phyloP scores from a whole-genome alignment of 2,329 filamentous ascomycete genomes.

The Simplicillium sp. region DNA sequence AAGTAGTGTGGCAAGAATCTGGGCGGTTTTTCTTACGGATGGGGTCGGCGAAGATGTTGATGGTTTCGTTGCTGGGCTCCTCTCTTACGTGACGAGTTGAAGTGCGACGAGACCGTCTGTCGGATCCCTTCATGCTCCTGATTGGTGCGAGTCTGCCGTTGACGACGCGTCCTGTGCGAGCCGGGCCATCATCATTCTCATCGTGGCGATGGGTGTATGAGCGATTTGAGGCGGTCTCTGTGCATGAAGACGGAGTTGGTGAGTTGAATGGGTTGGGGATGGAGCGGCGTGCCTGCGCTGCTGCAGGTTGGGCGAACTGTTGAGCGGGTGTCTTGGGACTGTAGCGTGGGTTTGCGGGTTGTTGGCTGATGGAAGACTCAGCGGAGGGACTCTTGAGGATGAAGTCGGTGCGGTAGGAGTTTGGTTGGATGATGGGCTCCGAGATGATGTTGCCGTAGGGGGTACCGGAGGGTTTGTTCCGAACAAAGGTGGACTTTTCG shows the following conservation, averaged over 20 bases:
- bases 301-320: slow-evolving; percentile 4
- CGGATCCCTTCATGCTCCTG: slow-evolving; percentile 25
- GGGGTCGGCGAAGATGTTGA: slow-evolving; percentile 26
- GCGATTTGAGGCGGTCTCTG: slow-evolving; percentile 8
- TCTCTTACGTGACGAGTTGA: slow-evolving; percentile 25
- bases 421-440: slow-evolving; percentile 39
- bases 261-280: slow-evolving; percentile 27
- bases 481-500: slow-evolving; percentile 12
- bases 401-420: slow-evolving; percentile 42
- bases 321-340: too few species aligned
- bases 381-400: slow-evolving; percentile 27
- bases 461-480: slow-evolving; percentile 13
- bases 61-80: slow-evolving; percentile 38
- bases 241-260: slow-evolving; percentile 14
- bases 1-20: slow-evolving; percentile 28
- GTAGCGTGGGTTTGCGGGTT: slow-evolving; percentile 7
- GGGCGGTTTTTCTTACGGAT: background rate
- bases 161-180: slow-evolving; percentile 16
- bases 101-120: slow-evolving; percentile 13
- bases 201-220: background rate
- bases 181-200: background rate
- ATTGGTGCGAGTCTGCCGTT: slow-evolving; percentile 23
- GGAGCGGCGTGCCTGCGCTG: slow-evolving; percentile 14
- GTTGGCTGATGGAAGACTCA: slow-evolving; percentile 7
- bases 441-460: slow-evolving; percentile 34